A percentile compares a stretch with the other conserved stretches of the same genome.
phyloP scores from a whole-genome alignment of 495 filamentous ascomycete genomes.

The Hyaloscypha finlandica region DNA sequence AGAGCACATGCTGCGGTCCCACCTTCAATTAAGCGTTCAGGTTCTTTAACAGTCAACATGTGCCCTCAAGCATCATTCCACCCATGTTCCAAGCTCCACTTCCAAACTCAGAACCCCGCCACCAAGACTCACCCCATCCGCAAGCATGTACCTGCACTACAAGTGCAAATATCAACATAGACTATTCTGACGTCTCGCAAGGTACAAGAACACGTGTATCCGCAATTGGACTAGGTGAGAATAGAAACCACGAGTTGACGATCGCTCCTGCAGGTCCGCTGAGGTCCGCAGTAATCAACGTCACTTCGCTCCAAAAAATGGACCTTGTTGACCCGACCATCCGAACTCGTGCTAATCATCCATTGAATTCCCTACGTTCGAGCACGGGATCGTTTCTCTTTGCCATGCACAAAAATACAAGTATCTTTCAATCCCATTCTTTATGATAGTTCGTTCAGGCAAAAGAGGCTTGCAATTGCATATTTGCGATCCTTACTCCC shows the following conservation, averaged over 20 bases:
- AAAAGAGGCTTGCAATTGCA: not conserved
- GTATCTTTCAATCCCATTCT: not conserved
- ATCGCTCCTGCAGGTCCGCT: not conserved
- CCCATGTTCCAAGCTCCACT: not conserved
- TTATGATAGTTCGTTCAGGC: not conserved
- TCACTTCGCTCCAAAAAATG: not conserved
- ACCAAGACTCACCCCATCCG: not conserved
- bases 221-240: not conserved
- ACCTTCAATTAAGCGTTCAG: not conserved
- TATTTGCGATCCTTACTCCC: not conserved
- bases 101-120: not conserved
- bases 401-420: not conserved
- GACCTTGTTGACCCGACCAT: not conserved
- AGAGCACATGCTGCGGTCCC: not conserved
- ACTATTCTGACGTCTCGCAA: not conserved
- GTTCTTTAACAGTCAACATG: not conserved
- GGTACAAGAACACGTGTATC: not conserved
- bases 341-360: conserved; percentile 1
- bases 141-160: not conserved
- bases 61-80: not conserved
- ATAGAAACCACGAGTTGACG: not conserved
- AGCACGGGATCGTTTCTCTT: conserved; percentile 4
- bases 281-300: not conserved
- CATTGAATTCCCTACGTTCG: not conserved
- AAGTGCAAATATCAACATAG: not conserved